Evolutionary conservation across 805 yeast species (phyloP).

Genomic region (Candida rishiriensis): DNA sequence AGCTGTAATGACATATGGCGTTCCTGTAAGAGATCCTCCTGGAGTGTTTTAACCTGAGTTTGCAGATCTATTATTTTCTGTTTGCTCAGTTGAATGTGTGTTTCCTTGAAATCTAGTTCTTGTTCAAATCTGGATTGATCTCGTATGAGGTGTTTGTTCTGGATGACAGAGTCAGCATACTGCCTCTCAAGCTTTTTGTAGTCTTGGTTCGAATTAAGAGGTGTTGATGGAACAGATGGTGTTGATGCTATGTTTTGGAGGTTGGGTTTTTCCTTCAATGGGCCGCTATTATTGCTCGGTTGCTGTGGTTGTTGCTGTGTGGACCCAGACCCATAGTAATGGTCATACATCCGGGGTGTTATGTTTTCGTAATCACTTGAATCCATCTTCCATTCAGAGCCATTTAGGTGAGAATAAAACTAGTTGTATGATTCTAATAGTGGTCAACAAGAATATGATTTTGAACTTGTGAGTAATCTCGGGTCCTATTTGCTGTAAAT

Average conservation of each 20-base stretch:
- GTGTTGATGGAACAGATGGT: not conserved
- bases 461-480: no score
- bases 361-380: constrained; percentile 19
- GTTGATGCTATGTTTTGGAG: not conserved
- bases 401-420: no score
- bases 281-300: not conserved
- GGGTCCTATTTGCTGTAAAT: no score
- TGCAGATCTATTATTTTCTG: constrained; percentile 25
- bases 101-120: constrained; percentile 29
- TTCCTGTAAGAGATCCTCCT: constrained; percentile 25
- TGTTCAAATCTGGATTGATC: constrained; percentile 33
- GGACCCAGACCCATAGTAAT: not conserved
- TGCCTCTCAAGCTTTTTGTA: constrained; percentile 25
- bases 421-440: no score
- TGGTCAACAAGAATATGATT: no score
- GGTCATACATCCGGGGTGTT: constrained; percentile 10
- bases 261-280: not conserved
- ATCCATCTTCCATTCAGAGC: constrained; percentile 10
- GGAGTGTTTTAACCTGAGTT: constrained; percentile 22
- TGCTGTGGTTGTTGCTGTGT: constrained; percentile 1
- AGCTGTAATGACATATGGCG: constrained; percentile 28
- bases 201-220: constrained; percentile 7
- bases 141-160: constrained; percentile 26
- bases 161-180: constrained; percentile 27
- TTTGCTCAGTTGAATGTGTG: constrained; percentile 20